A percentile compares a stretch with the other conserved stretches of the same genome.
These are phyloP conservation scores for Penicillium sp. DNA, from an alignment of 2,329 filamentous ascomycete species.

Conservation along the genomic window DNA sequence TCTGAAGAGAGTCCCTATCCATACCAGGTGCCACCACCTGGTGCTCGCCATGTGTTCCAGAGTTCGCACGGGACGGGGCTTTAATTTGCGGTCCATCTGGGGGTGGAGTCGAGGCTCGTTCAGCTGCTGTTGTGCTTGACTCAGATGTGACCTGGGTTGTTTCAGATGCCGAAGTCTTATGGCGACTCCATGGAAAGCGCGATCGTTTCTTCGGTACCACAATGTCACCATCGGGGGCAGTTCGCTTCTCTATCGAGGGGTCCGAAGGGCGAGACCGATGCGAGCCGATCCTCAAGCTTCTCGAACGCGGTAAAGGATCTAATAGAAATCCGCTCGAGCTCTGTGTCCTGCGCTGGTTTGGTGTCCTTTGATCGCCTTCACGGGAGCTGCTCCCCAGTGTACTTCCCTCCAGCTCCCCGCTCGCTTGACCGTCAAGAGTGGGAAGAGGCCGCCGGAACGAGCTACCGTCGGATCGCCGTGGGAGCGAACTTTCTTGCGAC, in stretches of 20 bases:
- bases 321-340: constrained; percentile 50
- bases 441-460: constrained; percentile 20
- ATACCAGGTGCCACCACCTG: constrained; percentile 41
- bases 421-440: constrained; percentile 32
- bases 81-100: constrained; percentile 14
- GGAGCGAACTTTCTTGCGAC: constrained; percentile 3
- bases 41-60: constrained; percentile 7
- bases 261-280: constrained; percentile 27
- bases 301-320: constrained; percentile 39
- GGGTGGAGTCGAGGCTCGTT: constrained; percentile 12
- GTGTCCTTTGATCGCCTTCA: constrained; percentile 31
- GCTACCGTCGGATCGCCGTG: constrained; percentile 19
- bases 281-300: constrained; percentile 27
- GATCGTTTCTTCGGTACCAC: constrained; percentile 39
- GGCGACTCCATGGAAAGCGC: constrained; percentile 37
- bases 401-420: constrained; percentile 39
- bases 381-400: constrained; percentile 40
- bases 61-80: constrained; percentile 16
- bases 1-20: constrained; percentile 79
- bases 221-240: constrained; percentile 37
- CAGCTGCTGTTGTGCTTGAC: constrained; percentile 7
- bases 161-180: constrained; percentile 34
- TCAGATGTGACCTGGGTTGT: constrained; percentile 27
- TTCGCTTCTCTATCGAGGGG: constrained; percentile 43
- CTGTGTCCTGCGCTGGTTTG: constrained; percentile 27